Evolutionary conservation across 305 asterid species (phyloP).

Genomic region (Fraxinus dipetala): DNA sequence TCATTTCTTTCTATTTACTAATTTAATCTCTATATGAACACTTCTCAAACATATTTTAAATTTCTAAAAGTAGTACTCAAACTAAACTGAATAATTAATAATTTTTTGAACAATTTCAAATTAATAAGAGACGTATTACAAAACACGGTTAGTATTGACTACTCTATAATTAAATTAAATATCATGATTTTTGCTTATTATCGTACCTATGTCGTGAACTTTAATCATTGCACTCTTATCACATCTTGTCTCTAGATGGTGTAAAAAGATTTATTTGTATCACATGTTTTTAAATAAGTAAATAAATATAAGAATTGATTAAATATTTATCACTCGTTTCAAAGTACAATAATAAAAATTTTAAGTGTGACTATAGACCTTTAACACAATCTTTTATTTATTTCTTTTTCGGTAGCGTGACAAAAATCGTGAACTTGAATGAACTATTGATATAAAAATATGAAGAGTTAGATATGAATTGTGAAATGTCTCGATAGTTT

Average conservation of each 20-base stretch:
- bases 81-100: neutral
- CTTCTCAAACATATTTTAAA: neutral
- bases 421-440: neutral
- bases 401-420: neutral
- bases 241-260: neutral
- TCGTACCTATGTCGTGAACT: neutral
- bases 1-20: no score
- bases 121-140: no score
- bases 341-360: no score
- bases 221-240: neutral
- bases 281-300: no score
- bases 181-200: neutral
- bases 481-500: no score
- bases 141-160: no score
- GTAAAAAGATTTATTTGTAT: no score
- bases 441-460: no score
- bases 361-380: no score
- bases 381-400: no score
- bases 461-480: neutral
- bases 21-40: neutral
- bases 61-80: neutral
- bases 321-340: neutral
- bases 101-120: neutral
- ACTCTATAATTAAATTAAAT: no score
- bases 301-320: neutral